Evolutionary conservation across 2,329 filamentous ascomycete species (phyloP).

Genomic region (Didymella sp.): DNA sequence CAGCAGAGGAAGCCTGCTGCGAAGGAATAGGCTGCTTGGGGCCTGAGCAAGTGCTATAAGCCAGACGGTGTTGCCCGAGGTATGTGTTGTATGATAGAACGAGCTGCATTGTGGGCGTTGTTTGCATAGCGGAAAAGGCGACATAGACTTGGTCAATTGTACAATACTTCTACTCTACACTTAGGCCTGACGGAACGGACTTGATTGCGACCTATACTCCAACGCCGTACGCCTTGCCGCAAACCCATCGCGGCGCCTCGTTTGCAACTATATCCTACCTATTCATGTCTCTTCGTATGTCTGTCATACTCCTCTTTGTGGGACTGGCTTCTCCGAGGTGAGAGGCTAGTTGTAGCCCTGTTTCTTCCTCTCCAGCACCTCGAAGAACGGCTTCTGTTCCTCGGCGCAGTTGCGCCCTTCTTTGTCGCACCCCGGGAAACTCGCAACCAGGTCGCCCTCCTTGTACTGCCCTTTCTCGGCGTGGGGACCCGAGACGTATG

Average conservation of each 20-base stretch:
- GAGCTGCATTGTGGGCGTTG: not conserved
- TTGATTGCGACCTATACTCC: not conserved
- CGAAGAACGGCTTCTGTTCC: constrained; percentile 67
- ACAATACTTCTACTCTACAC: not conserved
- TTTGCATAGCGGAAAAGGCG: not conserved
- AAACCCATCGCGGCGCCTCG: not conserved
- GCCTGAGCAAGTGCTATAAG: too few relatives aligned
- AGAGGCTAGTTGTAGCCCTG: constrained; percentile 10
- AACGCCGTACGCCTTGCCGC: constrained; percentile 8
- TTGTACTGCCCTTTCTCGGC: constrained; percentile 67
- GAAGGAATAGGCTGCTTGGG: not conserved
- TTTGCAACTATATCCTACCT: not conserved
- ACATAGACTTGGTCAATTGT: not conserved
- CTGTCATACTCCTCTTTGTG: too few relatives aligned
- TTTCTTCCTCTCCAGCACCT: constrained; percentile 39
- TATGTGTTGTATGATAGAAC: not conserved
- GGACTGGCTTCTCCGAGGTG: too few relatives aligned
- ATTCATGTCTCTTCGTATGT: not conserved
- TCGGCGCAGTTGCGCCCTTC: constrained; percentile 70
- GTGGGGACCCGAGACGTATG: constrained; percentile 65
- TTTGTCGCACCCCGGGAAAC: constrained; percentile 74
- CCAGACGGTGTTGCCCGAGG: too few relatives aligned
- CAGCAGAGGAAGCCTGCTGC: constrained; percentile 36
- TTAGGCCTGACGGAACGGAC: not conserved
- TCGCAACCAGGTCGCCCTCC: constrained; percentile 83